Base-by-base conservation (phyloP, 1,139 yeast genomes). In the Kluyveromyces sp. region DNA sequence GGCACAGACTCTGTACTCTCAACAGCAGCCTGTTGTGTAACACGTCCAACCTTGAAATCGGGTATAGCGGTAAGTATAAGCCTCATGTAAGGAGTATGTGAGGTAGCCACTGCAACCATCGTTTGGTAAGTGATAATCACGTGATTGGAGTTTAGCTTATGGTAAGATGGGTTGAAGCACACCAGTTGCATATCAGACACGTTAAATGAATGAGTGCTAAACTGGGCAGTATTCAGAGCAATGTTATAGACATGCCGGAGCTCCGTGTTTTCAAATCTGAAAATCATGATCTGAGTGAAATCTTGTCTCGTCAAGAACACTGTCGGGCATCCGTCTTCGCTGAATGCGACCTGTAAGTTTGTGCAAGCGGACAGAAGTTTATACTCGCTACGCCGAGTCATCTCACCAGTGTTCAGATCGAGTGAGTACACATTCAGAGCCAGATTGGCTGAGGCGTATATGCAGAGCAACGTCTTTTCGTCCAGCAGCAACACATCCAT, bases 51-150 rank as follows among this genome's bases (percentile, higher is more conserved):
- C 2, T 47, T 43, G 6, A 64, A 44, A 6, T 62, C 57, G 1
- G 75, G 75, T n/a, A 77, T 49, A 17, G 68, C 55, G 0, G 77
- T 69, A 0, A 80, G 59, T 2, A 84, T 70, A 9, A 83, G 54
- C 49, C 94, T 64, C 85, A 83, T 78, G 55, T 70, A 82, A 2
- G 95, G 95, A 25, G 76, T 74, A 53, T 84, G 92, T 1, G 88
- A 80, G 0, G 95, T 85, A 0, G 79, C 86, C 1, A 80, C 72
- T 0, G 77, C 77, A 16, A 78, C 52, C 47, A 68, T 51, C 7
- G 71, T 68, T 3, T 56, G 47, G 12, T 47, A 43, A 9, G 57
- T 49, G 2, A 63, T 7, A 9, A 4, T 2, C 43, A 29, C 8
- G 49, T 49, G 20, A 43, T 43, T 33, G 9, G 39, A 15, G 4